A percentile compares a stretch with the other conserved stretches of the same genome.
Conservation (phyloP, 371 early-diverging fungal species). For the Conidiobolus coronatus region DNA sequence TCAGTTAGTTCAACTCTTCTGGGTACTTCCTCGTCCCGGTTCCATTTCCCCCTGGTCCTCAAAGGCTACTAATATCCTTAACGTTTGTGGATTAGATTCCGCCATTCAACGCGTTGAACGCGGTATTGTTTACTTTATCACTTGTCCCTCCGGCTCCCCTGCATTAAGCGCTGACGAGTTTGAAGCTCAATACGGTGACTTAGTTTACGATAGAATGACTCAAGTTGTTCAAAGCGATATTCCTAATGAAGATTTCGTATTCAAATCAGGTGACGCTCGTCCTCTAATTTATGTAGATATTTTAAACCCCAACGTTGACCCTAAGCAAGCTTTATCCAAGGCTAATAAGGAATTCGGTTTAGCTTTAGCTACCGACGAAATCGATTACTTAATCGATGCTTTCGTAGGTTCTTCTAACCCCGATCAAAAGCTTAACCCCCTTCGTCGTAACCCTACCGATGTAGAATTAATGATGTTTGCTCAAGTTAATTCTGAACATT, state of each 20-base stretch:
- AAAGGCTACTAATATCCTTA: slow-evolving; percentile 90
- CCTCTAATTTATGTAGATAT: slow-evolving; percentile 52
- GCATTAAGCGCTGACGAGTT: slow-evolving; percentile 7
- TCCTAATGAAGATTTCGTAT: slow-evolving; percentile 39
- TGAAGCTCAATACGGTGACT: slow-evolving; percentile 17
- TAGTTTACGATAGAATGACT: slow-evolving; percentile 84
- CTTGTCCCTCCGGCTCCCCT: slow-evolving; percentile 1
- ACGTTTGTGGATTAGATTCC: slow-evolving; percentile 50
- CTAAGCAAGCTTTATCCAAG: slow-evolving; percentile 30
- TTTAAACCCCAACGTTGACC: slow-evolving; percentile 15
- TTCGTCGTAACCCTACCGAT: slow-evolving; percentile 81
- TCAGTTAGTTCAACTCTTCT: slow-evolving; percentile 15
- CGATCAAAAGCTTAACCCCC: slow-evolving; percentile 12
- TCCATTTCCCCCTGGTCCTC: slow-evolving; percentile 98
- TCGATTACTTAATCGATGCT: slow-evolving; percentile 74
- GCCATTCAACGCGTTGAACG: slow-evolving; percentile 69
- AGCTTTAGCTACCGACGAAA: slow-evolving; percentile 83
- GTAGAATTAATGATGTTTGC: slow-evolving; percentile 98
- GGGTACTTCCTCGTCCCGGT: slow-evolving; percentile 70
- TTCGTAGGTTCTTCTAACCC: slow-evolving; percentile 32
- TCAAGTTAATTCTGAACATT: slow-evolving; percentile 96
- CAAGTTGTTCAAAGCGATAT: slow-evolving; percentile 33
- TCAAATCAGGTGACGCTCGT: slow-evolving; percentile 47
- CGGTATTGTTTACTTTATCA: slow-evolving; percentile 41
- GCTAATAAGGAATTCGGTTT: slow-evolving; percentile 80